phyloP scores from a whole-genome alignment of 208 protist species.

The Crithidia brevicula region DNA sequence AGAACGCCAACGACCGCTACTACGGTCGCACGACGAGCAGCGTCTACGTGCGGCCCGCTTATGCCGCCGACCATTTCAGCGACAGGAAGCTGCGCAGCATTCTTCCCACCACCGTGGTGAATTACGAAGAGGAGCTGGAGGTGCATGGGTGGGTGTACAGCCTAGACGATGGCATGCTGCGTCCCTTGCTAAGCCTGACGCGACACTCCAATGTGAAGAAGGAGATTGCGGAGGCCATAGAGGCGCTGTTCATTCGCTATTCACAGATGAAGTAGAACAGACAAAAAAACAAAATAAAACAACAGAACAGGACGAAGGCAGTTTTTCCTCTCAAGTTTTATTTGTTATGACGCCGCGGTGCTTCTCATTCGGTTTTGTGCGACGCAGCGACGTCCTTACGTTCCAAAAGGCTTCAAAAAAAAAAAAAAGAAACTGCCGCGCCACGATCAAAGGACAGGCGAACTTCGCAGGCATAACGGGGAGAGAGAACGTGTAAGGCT shows the following conservation, averaged over 20 bases:
- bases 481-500: too few relatives aligned
- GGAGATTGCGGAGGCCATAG: constrained; percentile 44
- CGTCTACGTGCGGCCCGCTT: constrained; percentile 4
- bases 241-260: constrained; percentile 73
- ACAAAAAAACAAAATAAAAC: too few relatives aligned
- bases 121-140: constrained; percentile 47
- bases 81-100: constrained; percentile 12
- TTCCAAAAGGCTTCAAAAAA: too few relatives aligned
- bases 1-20: constrained; percentile 51
- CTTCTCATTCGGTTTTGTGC: too few relatives aligned
- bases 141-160: constrained; percentile 84
- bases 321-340: too few relatives aligned
- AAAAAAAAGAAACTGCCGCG: too few relatives aligned
- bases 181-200: constrained; percentile 60
- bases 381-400: too few relatives aligned
- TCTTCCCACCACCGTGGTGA: constrained; percentile 1
- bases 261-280: constrained; percentile 18
- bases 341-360: too few relatives aligned
- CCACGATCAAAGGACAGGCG: too few relatives aligned
- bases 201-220: constrained; percentile 54
- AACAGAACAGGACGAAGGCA: too few relatives aligned
- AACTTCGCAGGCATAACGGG: too few relatives aligned
- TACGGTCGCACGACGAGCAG: constrained; percentile 31
- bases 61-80: constrained; percentile 1
- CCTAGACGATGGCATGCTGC: constrained; percentile 63